These are phyloP conservation scores for Rhododendron simsii DNA, from an alignment of 148 eudicot genomes.

Conservation along the genomic window DNA sequence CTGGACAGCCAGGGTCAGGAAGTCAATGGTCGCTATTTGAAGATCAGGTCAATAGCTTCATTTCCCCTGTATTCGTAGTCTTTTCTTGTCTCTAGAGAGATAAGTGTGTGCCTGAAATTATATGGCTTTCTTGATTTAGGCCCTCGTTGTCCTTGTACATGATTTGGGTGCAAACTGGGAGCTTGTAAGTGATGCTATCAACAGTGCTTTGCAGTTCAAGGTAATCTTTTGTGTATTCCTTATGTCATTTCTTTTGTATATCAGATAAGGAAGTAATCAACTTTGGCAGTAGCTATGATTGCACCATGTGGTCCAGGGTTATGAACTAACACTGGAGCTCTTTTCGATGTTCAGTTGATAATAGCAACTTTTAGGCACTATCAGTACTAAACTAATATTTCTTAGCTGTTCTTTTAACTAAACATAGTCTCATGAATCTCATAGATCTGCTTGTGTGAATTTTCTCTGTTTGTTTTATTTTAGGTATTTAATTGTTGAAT, in stretches of 20 bases:
- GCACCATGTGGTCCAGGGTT: not conserved
- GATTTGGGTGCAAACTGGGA: slow-evolving; percentile 99
- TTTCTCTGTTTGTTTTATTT: not conserved
- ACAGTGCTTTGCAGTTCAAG: slow-evolving; percentile 85
- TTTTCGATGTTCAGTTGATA: not conserved
- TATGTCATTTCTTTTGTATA: no score
- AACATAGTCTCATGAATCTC: not conserved
- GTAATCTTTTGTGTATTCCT: slow-evolving; percentile 20
- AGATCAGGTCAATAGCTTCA: slow-evolving; percentile 62
- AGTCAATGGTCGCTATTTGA: slow-evolving; percentile 81
- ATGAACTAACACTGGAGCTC: not conserved
- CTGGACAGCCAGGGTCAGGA: slow-evolving; percentile 67
- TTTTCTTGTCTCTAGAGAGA: not conserved
- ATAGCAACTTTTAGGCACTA: not conserved
- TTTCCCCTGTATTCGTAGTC: not conserved
- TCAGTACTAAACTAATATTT: not conserved
- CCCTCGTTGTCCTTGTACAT: slow-evolving; percentile 96
- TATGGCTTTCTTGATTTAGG: slow-evolving; percentile 38
- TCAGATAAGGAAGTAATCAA: not conserved
- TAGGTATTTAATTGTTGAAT: not conserved
- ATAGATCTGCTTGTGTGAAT: not conserved
- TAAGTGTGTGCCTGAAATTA: slow-evolving; percentile 18
- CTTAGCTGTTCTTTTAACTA: not conserved
- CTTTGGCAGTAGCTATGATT: not conserved
- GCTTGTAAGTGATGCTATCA: slow-evolving; percentile 91